Evolutionary conservation across 2,329 filamentous ascomycete species (phyloP), one percentile per base, ranked within the genome.

Genomic region (Aspergillus sp.): DNA sequence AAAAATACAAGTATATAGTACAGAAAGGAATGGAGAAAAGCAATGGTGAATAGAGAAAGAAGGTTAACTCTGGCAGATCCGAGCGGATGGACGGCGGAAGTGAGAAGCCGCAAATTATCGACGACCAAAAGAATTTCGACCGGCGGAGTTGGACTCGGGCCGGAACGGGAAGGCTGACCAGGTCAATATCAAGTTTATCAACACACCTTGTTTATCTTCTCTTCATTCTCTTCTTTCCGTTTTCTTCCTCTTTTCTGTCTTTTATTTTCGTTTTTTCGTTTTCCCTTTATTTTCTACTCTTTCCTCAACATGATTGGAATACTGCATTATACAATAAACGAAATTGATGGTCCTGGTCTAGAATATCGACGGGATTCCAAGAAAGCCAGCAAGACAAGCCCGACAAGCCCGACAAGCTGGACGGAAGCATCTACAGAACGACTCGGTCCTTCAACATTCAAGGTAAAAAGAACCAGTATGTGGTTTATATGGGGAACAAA

Each of bases 401-500:
- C 47, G 22, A 54, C 58, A 54, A 55, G 57, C 55, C 26, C 47
- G 54, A 59, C 54, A 49, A 54, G 59, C 49, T 52, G 49, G 56
- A 53, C 46, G 45, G 50, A 61, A 53, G 54, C 54, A 62, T 61
- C 60, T 56, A 60, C 58, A 63, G 57, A 60, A 58, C 32, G 36
- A 52, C 54, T 31, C 54, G 55, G 59, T 54, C 58, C 63, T 62
- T 31, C 49, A 42, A 53, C 50, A 61, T 52, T 60, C 57, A 63
- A 53, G 60, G 64, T 62, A 67, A 58, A 51, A 51, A 9, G 36
- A 45, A 22, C 32, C 18, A 22, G 42, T 53, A 60, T 69, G 65
- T 65, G 52, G 51, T 62, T 57, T 62, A 65, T 16, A 63, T 67
- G 66, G 65, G 67, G 64, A 57, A 68, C 65, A 47, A 47, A 47